Evolutionary conservation across 2,329 filamentous ascomycete genomes (phyloP), one percentile per base, ranked within the genome.

Genomic region (Epichloe brachyelytri): DNA sequence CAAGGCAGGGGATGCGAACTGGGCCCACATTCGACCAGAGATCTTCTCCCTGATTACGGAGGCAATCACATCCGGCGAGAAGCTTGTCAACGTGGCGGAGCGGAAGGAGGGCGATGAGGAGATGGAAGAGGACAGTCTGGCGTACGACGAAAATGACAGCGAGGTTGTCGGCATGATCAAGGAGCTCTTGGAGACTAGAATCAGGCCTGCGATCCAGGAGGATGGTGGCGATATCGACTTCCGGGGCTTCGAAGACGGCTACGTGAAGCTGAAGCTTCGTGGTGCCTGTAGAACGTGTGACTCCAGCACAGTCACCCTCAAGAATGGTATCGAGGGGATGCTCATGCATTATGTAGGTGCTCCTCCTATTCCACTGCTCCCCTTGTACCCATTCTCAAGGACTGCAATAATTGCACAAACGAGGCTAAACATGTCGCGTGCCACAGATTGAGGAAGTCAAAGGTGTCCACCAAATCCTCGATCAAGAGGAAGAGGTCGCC

Each of bases 91-190:
- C 56, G 76, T 82, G 0, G 72, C 79, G 2, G 82, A 85, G 58
- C 78, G 77, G 58, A 80, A 79, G 53, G 64, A 78, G 56, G 78
- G 63, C 59, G 76, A 70, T 54, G 70, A 56, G 5, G 56, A 56
- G 5, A 54, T 50, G 4, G 69, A 72, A 55, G 78, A 79, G 54
- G 88, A 95, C 60, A 86, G 80, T 54, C 72, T 95, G 48, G 80
- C 80, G 20, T 95, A 91, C 66, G 83, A 91, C 60, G 89, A 95
- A 64, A 84, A 94, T 55, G 93, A 98, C 65, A 85, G 83, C 58
- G 93, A 98, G 69, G 88, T 96, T 11, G 85, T 98, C 8, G 86
- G 88, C 53, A 97, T 97, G 93, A 97, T 98, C 71, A 95, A 97
- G 72, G 93, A 98, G 71, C 73, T 98, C 34, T 75, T 98, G 37